Evolutionary conservation across 2,329 filamentous ascomycete genomes (phyloP).

Genomic region (Fusarium vanettenii): DNA sequence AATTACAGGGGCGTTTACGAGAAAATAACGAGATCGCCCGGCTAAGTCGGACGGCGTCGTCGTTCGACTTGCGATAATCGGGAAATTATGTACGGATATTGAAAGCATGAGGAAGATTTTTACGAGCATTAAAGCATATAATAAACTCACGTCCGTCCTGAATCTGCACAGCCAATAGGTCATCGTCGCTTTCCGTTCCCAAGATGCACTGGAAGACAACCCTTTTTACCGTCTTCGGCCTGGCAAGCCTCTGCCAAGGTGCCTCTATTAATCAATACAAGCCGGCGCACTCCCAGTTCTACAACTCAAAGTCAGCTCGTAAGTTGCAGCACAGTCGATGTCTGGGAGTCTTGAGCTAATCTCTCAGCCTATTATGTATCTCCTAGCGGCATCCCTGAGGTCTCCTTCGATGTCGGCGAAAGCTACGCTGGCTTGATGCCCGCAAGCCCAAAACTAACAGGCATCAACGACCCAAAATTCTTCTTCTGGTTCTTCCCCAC

Average conservation of each 20-base stretch:
- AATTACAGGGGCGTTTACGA: not conserved
- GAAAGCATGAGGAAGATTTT: not conserved
- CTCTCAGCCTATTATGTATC: not conserved
- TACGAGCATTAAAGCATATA: not conserved
- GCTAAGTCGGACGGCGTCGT: not conserved
- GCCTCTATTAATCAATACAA: not conserved
- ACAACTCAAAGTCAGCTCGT: conserved; percentile 11
- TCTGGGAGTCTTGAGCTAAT: not conserved
- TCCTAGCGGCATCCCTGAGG: not conserved
- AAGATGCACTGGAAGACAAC: not conserved
- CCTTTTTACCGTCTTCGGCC: not conserved
- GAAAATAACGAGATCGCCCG: not conserved
- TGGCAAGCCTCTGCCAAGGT: not conserved
- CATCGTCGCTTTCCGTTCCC: not conserved
- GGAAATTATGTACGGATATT: not conserved
- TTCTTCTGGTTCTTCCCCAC: conserved; percentile 41
- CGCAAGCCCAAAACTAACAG: conserved; percentile 8
- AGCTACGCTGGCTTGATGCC: conserved; percentile 15
- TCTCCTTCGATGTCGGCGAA: conserved; percentile 15
- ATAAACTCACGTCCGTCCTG: not conserved
- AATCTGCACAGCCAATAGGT: not conserved
- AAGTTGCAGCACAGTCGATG: not conserved
- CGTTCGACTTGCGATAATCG: not conserved
- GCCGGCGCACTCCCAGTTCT: not conserved
- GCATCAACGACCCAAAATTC: conserved; percentile 28